Evolutionary conservation across 805 yeast genomes (phyloP), one percentile per base, ranked within the genome.

Genomic region (Kurtzmaniella fragi): DNA sequence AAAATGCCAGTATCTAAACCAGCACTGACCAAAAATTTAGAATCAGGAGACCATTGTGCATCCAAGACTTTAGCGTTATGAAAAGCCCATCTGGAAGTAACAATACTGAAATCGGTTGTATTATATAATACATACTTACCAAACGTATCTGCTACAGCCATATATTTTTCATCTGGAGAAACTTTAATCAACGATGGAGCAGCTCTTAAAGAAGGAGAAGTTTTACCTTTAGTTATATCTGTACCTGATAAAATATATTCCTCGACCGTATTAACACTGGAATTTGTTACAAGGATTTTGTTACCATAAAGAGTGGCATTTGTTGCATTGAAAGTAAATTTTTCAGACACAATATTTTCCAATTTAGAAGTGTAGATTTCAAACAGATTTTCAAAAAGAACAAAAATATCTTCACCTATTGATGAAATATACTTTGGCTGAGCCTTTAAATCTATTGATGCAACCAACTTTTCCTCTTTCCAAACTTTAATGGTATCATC

Each of bases 11-110:
- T 82, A 57, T 93, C 99, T 41, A 88, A 66, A 0, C 96, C 86
- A 0, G 84, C 93, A 42, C 91, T 80, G 15, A 81, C 85, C 32
- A 85, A 73, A 48, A 75, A 80, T 48, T 82, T 78, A 41, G 85
- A 82, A 49, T 84, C 89, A 8, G 66, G 66, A 33, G 81, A 75
- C 99, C 98, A 93, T 17, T 78, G 61, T 35, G 93, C 84, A 25
- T 81, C 75, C 42, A 78, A 79, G 45, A 93, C 83, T 40, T 76
- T 80, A 41, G 95, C 82, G 2, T 90, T 85, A 58, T 93, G 97
- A 79, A 87, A 91, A 0, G 95, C 82, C 99, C 99, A 93, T 56
- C 97, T 77, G 0, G 95, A 78, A 2, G 98, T 88, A 28, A 80
- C 73, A 6, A 86, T 64, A 2, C 73, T 48, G 37, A 67, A 75